phyloP scores from a whole-genome alignment of 2,329 filamentous ascomycete genomes.

The Scedosporium aurantiacum region DNA sequence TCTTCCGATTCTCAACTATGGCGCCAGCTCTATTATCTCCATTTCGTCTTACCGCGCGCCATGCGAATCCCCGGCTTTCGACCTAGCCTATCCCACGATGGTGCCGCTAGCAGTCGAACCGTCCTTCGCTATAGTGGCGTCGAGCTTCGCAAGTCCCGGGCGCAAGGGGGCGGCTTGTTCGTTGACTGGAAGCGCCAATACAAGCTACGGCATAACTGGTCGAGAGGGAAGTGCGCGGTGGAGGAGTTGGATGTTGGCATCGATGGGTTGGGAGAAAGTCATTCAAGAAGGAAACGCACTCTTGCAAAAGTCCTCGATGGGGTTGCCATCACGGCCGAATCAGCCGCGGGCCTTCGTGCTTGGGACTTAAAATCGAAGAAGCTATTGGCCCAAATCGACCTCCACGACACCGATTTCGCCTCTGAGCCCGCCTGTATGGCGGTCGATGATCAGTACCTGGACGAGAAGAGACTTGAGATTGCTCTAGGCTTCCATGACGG shows the following conservation, averaged over 20 bases:
- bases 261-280: constrained; percentile 20
- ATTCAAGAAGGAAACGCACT: constrained; percentile 34
- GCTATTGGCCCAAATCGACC: constrained; percentile 40
- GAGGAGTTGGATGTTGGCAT: constrained; percentile 57
- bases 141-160: background rate
- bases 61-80: constrained; percentile 60
- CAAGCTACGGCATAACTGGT: constrained; percentile 84
- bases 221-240: constrained; percentile 67
- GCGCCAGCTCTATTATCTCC: constrained; percentile 78
- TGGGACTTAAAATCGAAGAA: constrained; percentile 61
- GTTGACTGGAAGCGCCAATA: constrained; percentile 85
- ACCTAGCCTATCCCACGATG: constrained; percentile 16
- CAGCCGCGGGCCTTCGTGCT: constrained; percentile 56
- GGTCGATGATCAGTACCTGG: constrained; percentile 43
- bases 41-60: constrained; percentile 75
- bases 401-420: constrained; percentile 18
- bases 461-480: constrained; percentile 41
- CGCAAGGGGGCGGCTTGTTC: constrained; percentile 26
- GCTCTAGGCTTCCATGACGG: constrained; percentile 63
- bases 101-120: background rate
- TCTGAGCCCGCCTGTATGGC: constrained; percentile 50
- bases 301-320: constrained; percentile 70
- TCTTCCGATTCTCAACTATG: constrained; percentile 78
- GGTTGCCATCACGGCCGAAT: constrained; percentile 67
- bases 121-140: constrained; percentile 1